Conservation (phyloP, 2,329 filamentous ascomycete genomes). For the Penicillium verrucosum region DNA sequence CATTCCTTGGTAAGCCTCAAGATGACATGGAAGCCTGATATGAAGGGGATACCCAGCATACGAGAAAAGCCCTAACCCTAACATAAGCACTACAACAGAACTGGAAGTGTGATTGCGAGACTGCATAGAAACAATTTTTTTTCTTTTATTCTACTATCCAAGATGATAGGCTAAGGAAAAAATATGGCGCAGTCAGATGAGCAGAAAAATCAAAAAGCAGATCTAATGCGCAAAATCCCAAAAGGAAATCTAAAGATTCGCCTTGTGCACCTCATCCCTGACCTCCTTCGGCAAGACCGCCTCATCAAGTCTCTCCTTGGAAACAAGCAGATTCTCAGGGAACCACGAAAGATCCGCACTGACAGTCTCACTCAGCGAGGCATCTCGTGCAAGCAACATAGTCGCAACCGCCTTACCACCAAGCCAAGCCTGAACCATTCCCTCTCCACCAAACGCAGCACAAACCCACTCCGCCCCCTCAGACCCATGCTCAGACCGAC, state of each 20-base stretch:
- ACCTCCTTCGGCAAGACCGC: constrained; percentile 14
- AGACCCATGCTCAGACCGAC: background rate
- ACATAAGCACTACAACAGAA: background rate
- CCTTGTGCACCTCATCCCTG: background rate
- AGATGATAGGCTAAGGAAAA: background rate
- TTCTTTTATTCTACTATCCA: background rate
- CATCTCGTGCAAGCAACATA: constrained; percentile 25
- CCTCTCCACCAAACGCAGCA: constrained; percentile 30
- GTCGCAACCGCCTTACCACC: constrained; percentile 27
- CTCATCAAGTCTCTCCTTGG: constrained; percentile 21
- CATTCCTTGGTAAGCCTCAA: background rate
- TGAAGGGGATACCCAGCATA: background rate
- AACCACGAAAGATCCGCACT: constrained; percentile 26
- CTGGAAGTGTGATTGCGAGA: background rate
- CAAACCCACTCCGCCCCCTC: constrained; percentile 28
- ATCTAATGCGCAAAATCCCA: background rate
- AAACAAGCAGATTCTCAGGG: constrained; percentile 29
- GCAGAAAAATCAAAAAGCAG: background rate
- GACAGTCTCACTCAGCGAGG: background rate
- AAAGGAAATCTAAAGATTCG: constrained; percentile 8
- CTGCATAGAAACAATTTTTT: background rate
- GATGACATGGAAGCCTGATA: background rate
- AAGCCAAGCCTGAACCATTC: constrained; percentile 35
- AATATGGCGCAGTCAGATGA: background rate
- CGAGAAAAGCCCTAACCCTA: background rate